phyloP scores from a whole-genome alignment of 108 stramenopile species.

The Mediolabrus comicus region DNA sequence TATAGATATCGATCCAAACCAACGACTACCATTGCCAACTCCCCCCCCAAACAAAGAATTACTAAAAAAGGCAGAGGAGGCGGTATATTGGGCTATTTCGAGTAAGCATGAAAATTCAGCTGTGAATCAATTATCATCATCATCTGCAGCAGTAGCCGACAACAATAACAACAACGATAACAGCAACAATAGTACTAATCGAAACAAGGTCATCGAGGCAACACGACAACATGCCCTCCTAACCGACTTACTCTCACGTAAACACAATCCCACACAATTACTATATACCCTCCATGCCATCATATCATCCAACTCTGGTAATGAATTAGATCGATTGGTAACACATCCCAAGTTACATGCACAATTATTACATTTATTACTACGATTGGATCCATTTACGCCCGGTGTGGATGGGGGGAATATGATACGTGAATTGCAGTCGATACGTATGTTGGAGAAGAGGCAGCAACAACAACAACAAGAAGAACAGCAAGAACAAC shows the following conservation, averaged over 20 bases:
- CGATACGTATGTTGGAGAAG: constrained; percentile 6
- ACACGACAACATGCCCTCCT: constrained; percentile 8
- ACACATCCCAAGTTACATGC: constrained; percentile 32
- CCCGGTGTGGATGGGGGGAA: constrained; percentile 12
- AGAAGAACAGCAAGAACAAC: neutral
- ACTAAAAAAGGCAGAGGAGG: constrained; percentile 14
- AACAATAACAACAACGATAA: neutral
- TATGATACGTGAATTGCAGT: constrained; percentile 21
- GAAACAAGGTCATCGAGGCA: constrained; percentile 9
- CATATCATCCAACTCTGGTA: constrained; percentile 17
- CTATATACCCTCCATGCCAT: constrained; percentile 25
- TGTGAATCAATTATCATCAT: neutral
- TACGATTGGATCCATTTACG: constrained; percentile 43
- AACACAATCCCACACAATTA: constrained; percentile 9
- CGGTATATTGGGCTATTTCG: constrained; percentile 31
- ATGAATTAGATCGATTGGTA: constrained; percentile 21
- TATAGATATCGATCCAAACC: constrained; percentile 15
- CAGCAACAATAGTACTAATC: neutral
- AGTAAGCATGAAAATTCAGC: constrained; percentile 43
- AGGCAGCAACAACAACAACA: constrained; percentile 2
- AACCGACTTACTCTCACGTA: constrained; percentile 1
- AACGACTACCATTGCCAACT: constrained; percentile 12
- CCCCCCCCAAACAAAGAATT: constrained; percentile 2
- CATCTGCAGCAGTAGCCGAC: neutral
- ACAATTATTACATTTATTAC: constrained; percentile 32